Conservation (phyloP, 2,329 filamentous ascomycete genomes). For the Rugonectria rugulosa region DNA sequence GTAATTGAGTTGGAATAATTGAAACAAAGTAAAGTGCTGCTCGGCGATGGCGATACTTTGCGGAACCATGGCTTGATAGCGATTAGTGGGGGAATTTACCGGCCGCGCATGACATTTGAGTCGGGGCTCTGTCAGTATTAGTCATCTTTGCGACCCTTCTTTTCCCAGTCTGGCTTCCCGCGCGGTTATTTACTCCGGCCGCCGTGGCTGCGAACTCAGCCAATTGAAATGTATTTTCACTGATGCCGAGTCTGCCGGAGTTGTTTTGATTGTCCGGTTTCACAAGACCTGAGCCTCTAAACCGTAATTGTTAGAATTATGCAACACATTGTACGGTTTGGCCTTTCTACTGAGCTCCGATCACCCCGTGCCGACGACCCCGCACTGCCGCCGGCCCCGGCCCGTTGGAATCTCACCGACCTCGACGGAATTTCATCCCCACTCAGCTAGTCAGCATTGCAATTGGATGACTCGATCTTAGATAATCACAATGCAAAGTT, state of each 20-base stretch:
- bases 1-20: slow-evolving; percentile 1
- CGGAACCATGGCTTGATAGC: slow-evolving; percentile 35
- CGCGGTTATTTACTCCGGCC: slow-evolving; percentile 23
- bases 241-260: neutral
- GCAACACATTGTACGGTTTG: too few relatives aligned
- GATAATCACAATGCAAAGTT: too few relatives aligned
- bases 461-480: slow-evolving; percentile 8
- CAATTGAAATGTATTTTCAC: neutral
- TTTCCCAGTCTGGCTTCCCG: slow-evolving; percentile 4
- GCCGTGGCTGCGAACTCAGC: neutral
- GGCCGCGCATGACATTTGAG: slow-evolving; percentile 20
- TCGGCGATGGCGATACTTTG: slow-evolving; percentile 36
- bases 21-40: slow-evolving; percentile 12
- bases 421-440: slow-evolving; percentile 11
- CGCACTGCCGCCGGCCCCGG: slow-evolving; percentile 5
- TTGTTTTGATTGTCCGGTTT: neutral
- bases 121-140: slow-evolving; percentile 25
- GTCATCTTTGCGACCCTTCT: slow-evolving; percentile 27
- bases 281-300: neutral
- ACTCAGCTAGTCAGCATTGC: slow-evolving; percentile 17
- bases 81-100: slow-evolving; percentile 34
- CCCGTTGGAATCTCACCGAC: slow-evolving; percentile 15
- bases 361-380: slow-evolving; percentile 3
- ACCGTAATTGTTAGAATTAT: neutral
- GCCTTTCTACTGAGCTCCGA: neutral